Base-by-base conservation (phyloP, 306 rosid species). In the Quillaja saponaria region DNA sequence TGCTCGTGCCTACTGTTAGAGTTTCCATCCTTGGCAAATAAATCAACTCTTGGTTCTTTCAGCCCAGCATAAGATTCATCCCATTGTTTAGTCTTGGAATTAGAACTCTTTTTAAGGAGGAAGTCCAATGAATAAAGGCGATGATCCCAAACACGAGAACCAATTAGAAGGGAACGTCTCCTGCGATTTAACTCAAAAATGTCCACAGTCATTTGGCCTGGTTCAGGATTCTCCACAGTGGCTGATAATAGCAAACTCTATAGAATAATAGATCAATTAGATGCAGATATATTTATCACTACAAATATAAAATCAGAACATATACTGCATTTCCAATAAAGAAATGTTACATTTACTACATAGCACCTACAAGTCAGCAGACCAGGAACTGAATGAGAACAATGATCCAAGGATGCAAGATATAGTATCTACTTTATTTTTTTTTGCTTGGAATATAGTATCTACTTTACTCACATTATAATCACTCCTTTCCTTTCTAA, bases 61-160 rank as follows among this genome's bases (percentile, higher is more conserved):
- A 67, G 64, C 61, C 67, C 71, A 46, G 73, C 46, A 63, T 57
- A 57, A 13, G 71, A 78, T 48, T 60, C 80, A 63, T 40, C 75
- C 58, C 69, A 74, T 7, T 68, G 78, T 49, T 75, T 62, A 69
- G 74, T 61, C 79, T 70, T 71, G 76, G 78, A 58, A 63, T 58
- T 64, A 16, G 64, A 78, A 64, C 71, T 55, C 66, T 58, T 76
- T 69, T 73, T 79, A 37, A 90, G 79, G 59, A 80, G 84, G 35
- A 88, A 74, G 66, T 90, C 84, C 71, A 94, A 63, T 14, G 85
- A 83, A 75, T 55, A 66, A 49, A 90, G 82, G 54, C 76, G 85
- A 61, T 73, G 95, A 85, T 94, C 99, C 99, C 99, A 94, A 58
- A 85, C 81, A 76, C 78, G 84, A 31, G 95, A 85, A 62, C 80